A percentile compares a stretch with the other conserved stretches of the same genome.
phyloP scores from a whole-genome alignment of 108 stramenopile species.

The Pseudonitzschia pungens region DNA sequence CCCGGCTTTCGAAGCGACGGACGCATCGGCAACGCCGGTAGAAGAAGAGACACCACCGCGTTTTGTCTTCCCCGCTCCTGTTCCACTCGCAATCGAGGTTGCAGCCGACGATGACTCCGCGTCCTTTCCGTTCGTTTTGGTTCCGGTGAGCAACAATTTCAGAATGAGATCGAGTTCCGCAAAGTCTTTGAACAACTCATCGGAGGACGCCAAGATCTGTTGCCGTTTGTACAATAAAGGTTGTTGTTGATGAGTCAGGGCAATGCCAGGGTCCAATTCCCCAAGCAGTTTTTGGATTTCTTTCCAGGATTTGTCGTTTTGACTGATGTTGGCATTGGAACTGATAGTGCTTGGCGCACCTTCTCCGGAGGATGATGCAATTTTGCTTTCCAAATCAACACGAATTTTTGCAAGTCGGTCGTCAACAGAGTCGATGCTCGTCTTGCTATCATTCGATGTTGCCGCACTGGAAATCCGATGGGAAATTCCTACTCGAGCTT shows the following conservation, averaged over 20 bases:
- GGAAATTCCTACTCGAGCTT: constrained; percentile 28
- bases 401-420: not conserved
- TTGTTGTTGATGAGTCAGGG: constrained; percentile 51
- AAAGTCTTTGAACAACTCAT: constrained; percentile 55
- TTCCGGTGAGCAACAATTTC: constrained; percentile 34
- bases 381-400: not conserved
- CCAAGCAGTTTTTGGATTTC: constrained; percentile 28
- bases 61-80: not conserved
- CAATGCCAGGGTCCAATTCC: constrained; percentile 51
- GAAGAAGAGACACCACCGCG: not conserved
- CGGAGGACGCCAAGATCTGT: constrained; percentile 61
- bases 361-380: not conserved
- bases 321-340: not conserved
- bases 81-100: not conserved
- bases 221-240: constrained; percentile 65
- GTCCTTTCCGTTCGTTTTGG: not conserved
- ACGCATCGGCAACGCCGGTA: not conserved
- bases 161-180: constrained; percentile 48
- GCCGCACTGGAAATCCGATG: not conserved
- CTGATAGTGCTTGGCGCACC: not conserved
- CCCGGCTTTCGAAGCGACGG: not conserved
- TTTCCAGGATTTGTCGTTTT: constrained; percentile 4
- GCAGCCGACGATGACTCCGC: not conserved
- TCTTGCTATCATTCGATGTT: not conserved
- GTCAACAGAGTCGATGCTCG: not conserved